Evolutionary conservation across 495 filamentous ascomycete genomes (phyloP).

Genomic region (Tricharina praecox): DNA sequence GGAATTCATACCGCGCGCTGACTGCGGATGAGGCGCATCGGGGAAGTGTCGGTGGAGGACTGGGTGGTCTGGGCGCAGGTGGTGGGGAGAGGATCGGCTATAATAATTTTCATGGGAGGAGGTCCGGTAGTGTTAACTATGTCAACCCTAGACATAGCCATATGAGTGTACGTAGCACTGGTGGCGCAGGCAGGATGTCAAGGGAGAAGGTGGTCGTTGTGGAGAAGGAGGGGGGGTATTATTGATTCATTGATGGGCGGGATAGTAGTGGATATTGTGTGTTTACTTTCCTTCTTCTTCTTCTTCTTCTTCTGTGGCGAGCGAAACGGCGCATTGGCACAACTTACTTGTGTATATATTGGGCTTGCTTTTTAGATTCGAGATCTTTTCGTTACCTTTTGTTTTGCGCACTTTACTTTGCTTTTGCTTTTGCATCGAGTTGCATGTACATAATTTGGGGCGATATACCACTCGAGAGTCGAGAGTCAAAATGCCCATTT

Average conservation of each 20-base stretch:
- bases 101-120: constrained; percentile 23
- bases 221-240: constrained; percentile 12
- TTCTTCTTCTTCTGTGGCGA: too few relatives aligned
- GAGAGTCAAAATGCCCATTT: too few relatives aligned
- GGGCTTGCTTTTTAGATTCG: too few relatives aligned
- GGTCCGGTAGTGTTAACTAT: constrained; percentile 18
- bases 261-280: too few relatives aligned
- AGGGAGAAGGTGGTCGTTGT: constrained; percentile 24
- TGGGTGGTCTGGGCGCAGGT: constrained; percentile 8
- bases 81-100: constrained; percentile 17
- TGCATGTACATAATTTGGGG: too few relatives aligned
- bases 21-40: constrained; percentile 17
- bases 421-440: too few relatives aligned
- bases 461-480: too few relatives aligned
- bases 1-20: constrained; percentile 17
- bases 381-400: too few relatives aligned
- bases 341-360: too few relatives aligned
- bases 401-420: too few relatives aligned
- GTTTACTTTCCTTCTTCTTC: too few relatives aligned
- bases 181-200: constrained; percentile 24
- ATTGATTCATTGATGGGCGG: constrained; percentile 8
- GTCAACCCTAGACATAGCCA: constrained; percentile 25
- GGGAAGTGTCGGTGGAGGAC: constrained; percentile 9
- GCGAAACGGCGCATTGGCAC: too few relatives aligned
- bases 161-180: constrained; percentile 28